Conservation (phyloP, 83 land plant species). For the Larix sibirica region DNA sequence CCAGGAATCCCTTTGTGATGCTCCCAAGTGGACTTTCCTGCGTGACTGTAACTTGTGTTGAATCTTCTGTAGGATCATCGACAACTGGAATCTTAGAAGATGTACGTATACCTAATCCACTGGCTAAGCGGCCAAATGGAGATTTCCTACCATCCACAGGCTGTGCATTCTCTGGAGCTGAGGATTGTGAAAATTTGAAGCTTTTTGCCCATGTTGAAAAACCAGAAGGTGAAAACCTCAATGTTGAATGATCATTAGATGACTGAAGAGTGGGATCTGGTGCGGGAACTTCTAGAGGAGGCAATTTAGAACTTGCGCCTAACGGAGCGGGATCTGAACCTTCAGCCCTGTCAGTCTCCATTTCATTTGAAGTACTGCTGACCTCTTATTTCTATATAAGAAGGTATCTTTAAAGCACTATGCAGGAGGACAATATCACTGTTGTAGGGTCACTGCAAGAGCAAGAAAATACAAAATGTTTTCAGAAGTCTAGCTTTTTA, state of each 20-base stretch:
- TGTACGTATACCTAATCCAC: slow-evolving; percentile 65
- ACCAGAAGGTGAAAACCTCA: slow-evolving; percentile 46
- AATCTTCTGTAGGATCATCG: slow-evolving; percentile 38
- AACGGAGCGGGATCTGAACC: slow-evolving; percentile 3
- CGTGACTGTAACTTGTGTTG: slow-evolving; percentile 21
- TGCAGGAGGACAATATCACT: too few relatives aligned
- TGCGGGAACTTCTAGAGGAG: not conserved
- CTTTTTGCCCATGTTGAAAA: slow-evolving; percentile 67
- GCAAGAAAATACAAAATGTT: too few relatives aligned
- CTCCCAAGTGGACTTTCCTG: slow-evolving; percentile 69
- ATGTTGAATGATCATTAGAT: slow-evolving; percentile 9
- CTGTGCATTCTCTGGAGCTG: slow-evolving; percentile 35
- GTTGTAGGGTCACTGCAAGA: too few relatives aligned
- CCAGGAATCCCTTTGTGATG: slow-evolving; percentile 88
- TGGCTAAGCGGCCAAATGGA: slow-evolving; percentile 55
- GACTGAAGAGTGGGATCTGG: not conserved
- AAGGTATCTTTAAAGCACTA: too few relatives aligned
- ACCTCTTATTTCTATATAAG: too few relatives aligned
- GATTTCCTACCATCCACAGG: slow-evolving; percentile 40
- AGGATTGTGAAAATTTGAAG: slow-evolving; percentile 56
- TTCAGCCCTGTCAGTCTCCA: slow-evolving; percentile 14
- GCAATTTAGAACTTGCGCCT: not conserved
- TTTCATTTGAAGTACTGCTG: not conserved
- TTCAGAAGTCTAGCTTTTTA: too few relatives aligned
- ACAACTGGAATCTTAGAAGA: slow-evolving; percentile 48